Evolutionary conservation across 495 filamentous ascomycete species (phyloP).

Genomic region (Parathielavia hyrcaniae): DNA sequence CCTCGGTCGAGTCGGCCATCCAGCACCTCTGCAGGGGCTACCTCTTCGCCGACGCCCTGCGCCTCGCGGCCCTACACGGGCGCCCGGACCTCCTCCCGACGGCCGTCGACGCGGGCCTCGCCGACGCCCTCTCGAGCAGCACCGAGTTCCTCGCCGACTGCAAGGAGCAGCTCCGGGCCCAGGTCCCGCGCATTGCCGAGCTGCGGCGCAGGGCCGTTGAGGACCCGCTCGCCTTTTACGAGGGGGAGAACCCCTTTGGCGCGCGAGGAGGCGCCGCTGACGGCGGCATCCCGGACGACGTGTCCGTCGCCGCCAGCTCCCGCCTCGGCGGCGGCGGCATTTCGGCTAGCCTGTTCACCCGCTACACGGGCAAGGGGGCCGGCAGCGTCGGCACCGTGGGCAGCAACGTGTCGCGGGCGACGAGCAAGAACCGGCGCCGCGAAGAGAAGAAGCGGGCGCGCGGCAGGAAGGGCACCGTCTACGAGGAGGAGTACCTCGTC

Average conservation of each 20-base stretch:
- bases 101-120: constrained; percentile 66
- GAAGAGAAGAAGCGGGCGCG: constrained; percentile 93
- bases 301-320: constrained; percentile 83
- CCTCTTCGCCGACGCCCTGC: constrained; percentile 75
- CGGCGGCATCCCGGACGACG: constrained; percentile 80
- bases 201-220: constrained; percentile 70
- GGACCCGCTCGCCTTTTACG: constrained; percentile 75
- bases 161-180: constrained; percentile 71
- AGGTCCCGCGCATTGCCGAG: constrained; percentile 77
- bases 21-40: constrained; percentile 74
- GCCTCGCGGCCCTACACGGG: constrained; percentile 48
- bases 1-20: constrained; percentile 60
- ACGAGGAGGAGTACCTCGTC: constrained; percentile 94
- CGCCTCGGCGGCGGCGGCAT: constrained; percentile 70
- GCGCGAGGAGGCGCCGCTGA: constrained; percentile 28
- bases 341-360: constrained; percentile 75
- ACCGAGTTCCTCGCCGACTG: constrained; percentile 92
- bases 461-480: constrained; percentile 92
- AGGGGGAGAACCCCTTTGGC: constrained; percentile 52
- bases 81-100: constrained; percentile 44
- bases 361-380: constrained; percentile 73
- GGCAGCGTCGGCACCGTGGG: constrained; percentile 58
- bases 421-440: constrained; percentile 71
- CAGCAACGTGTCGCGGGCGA: constrained; percentile 61
- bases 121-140: constrained; percentile 65